Percentiles rank a stretch among this genome's conserved stretches.
These are phyloP conservation scores for Didymella pomorum DNA, from an alignment of 2,329 filamentous ascomycete species.

Conservation along the genomic window DNA sequence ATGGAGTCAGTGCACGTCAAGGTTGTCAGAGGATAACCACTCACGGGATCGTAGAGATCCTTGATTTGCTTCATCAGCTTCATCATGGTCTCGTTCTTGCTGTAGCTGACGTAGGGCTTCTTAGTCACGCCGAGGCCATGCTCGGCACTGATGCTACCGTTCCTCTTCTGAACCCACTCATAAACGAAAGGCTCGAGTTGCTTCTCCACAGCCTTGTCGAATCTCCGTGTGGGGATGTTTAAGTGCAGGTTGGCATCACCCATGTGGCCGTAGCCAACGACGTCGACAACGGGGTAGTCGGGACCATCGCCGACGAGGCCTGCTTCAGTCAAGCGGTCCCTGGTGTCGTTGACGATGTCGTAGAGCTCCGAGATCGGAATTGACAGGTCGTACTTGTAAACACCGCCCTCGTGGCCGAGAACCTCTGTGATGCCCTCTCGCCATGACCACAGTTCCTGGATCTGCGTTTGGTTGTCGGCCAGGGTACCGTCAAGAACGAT, in stretches of 20 bases:
- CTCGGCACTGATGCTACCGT: slow-evolving; percentile 95
- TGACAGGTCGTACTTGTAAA: slow-evolving; percentile 98
- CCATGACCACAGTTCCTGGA: slow-evolving; percentile 85
- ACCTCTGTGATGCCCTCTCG: slow-evolving; percentile 92
- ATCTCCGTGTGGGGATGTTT: slow-evolving; percentile 83
- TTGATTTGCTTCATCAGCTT: slow-evolving; percentile 95
- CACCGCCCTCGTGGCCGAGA: slow-evolving; percentile 87
- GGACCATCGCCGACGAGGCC: slow-evolving; percentile 78
- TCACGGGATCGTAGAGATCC: slow-evolving; percentile 89
- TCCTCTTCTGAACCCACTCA: slow-evolving; percentile 89
- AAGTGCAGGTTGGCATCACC: slow-evolving; percentile 95
- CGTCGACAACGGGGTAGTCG: slow-evolving; percentile 80
- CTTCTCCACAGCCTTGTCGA: slow-evolving; percentile 87
- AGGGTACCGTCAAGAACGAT: slow-evolving; percentile 90
- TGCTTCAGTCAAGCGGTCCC: slow-evolving; percentile 73
- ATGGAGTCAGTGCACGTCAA: slow-evolving; percentile 22
- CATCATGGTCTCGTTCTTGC: slow-evolving; percentile 85
- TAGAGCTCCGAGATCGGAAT: slow-evolving; percentile 91
- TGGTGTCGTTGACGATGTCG: slow-evolving; percentile 83
- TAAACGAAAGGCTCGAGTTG: slow-evolving; percentile 94
- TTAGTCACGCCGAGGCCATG: slow-evolving; percentile 94
- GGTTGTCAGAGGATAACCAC: slow-evolving; percentile 44
- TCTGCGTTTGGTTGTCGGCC: slow-evolving; percentile 92
- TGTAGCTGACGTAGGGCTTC: slow-evolving; percentile 95
- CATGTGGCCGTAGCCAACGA: slow-evolving; percentile 99